Percentiles rank a stretch among this genome's conserved stretches.
Conservation (phyloP, 192 early-diverging fungal genomes). For the Pilaira anomala region DNA sequence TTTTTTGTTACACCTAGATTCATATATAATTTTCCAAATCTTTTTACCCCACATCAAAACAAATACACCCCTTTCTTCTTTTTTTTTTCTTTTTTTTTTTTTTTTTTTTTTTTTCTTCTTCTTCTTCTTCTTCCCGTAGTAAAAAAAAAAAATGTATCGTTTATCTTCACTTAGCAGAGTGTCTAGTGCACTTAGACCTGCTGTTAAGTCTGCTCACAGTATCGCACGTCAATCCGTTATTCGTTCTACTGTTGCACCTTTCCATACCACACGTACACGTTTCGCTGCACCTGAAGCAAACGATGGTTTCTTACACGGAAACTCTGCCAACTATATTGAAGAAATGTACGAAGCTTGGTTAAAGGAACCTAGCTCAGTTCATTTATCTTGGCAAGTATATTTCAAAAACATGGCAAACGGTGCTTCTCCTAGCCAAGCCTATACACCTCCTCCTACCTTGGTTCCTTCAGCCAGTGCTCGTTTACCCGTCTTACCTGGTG, state of each 20-base stretch:
- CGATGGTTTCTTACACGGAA: conserved; percentile 86
- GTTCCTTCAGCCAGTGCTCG: conserved; percentile 63
- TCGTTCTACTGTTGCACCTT: conserved; percentile 25
- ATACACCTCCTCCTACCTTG: conserved; percentile 78
- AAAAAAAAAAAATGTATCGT: conserved; percentile 31
- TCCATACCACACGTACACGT: conserved; percentile 29
- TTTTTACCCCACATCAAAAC: conserved; percentile 8
- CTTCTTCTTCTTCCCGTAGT: too few relatives aligned
- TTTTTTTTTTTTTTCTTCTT: conserved; percentile 16
- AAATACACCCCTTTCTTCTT: not conserved
- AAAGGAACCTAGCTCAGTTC: conserved; percentile 85
- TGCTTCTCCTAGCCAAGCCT: conserved; percentile 61
- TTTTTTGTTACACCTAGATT: too few relatives aligned
- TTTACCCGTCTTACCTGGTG: conserved; percentile 49
- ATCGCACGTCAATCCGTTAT: conserved; percentile 15
- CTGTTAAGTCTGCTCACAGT: conserved; percentile 16
- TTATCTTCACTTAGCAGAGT: conserved; percentile 25
- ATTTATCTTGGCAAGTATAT: conserved; percentile 96
- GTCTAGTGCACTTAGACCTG: conserved; percentile 11
- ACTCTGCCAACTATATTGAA: conserved; percentile 80
- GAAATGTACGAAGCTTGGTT: conserved; percentile 95
- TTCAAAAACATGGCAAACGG: conserved; percentile 79
- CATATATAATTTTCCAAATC: not conserved
- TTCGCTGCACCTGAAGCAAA: conserved; percentile 54
- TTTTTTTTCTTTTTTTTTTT: conserved; percentile 17